Percentiles rank a stretch among this genome's conserved stretches.
Evolutionary conservation across 192 early-diverging fungal species (phyloP).

Genomic region (Mycoemilia scoparia): DNA sequence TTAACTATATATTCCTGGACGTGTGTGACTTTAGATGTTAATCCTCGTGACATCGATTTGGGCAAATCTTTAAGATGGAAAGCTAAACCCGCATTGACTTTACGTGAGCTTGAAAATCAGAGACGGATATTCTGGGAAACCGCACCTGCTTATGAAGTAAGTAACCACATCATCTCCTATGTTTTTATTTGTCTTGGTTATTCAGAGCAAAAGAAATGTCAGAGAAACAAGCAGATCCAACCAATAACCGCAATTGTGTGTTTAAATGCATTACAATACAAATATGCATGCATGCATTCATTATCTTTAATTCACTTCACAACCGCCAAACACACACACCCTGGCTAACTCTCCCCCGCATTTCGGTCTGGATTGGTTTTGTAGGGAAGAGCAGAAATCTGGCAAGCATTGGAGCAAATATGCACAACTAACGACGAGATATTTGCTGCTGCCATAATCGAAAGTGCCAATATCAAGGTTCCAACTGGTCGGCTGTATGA

Average conservation of each 20-base stretch:
- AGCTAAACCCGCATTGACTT: constrained; percentile 3
- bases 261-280: too few relatives aligned
- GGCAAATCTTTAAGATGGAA: constrained; percentile 6
- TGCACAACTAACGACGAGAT: constrained; percentile 29
- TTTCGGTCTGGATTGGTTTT: constrained; percentile 7
- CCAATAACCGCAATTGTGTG: too few relatives aligned
- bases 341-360: background rate
- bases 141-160: constrained; percentile 44
- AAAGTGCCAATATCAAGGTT: constrained; percentile 42
- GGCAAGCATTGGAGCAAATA: constrained; percentile 51
- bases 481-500: constrained; percentile 51
- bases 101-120: constrained; percentile 21
- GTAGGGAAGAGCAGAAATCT: constrained; percentile 52
- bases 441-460: constrained; percentile 43
- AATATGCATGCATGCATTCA: too few relatives aligned
- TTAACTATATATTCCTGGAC: too few relatives aligned
- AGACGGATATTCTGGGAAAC: constrained; percentile 59
- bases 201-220: too few relatives aligned
- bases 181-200: background rate
- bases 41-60: constrained; percentile 11
- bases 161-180: constrained; percentile 15
- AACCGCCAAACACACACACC: too few relatives aligned
- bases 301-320: too few relatives aligned
- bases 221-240: too few relatives aligned
- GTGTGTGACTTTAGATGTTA: too few relatives aligned